phyloP scores from a whole-genome alignment of 768 basidiomycete species.

The Trametes cingulata region DNA sequence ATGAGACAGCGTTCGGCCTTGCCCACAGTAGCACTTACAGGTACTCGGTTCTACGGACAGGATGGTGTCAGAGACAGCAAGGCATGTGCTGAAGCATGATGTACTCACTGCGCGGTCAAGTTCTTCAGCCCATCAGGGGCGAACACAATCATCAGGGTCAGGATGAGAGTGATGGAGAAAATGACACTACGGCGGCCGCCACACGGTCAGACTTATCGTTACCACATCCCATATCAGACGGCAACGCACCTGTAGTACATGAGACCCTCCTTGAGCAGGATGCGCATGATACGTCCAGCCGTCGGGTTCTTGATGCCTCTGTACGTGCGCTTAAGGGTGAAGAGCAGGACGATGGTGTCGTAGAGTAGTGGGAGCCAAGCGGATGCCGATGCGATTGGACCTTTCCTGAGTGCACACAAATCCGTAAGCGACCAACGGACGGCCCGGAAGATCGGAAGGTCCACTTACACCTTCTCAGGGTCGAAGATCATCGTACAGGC shows the following conservation, averaged over 20 bases:
- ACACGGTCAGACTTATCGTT: not conserved
- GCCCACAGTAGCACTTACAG: constrained; percentile 35
- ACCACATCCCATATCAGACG: not conserved
- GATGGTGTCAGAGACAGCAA: not conserved
- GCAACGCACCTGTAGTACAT: constrained; percentile 37
- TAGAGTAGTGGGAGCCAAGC: constrained; percentile 45
- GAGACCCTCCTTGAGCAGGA: constrained; percentile 35
- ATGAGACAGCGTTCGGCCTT: not conserved
- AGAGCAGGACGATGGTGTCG: constrained; percentile 37
- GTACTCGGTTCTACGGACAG: constrained; percentile 36
- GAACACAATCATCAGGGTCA: constrained; percentile 41
- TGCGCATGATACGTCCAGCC: constrained; percentile 25
- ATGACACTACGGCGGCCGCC: constrained; percentile 33
- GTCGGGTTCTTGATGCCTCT: constrained; percentile 23
- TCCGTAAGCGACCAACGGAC: not conserved
- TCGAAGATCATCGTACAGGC: constrained; percentile 45
- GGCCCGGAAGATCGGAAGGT: not conserved
- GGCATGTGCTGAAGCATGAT: not conserved
- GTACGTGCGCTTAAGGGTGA: constrained; percentile 37
- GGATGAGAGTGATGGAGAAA: constrained; percentile 38
- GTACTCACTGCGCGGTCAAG: constrained; percentile 38
- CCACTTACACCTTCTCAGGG: not conserved
- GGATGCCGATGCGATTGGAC: constrained; percentile 34
- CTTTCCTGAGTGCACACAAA: not conserved
- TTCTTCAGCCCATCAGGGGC: constrained; percentile 36